Base-by-base conservation (phyloP, 2,329 filamentous ascomycete species). In the Nannizziopsis arthrosporioides region DNA sequence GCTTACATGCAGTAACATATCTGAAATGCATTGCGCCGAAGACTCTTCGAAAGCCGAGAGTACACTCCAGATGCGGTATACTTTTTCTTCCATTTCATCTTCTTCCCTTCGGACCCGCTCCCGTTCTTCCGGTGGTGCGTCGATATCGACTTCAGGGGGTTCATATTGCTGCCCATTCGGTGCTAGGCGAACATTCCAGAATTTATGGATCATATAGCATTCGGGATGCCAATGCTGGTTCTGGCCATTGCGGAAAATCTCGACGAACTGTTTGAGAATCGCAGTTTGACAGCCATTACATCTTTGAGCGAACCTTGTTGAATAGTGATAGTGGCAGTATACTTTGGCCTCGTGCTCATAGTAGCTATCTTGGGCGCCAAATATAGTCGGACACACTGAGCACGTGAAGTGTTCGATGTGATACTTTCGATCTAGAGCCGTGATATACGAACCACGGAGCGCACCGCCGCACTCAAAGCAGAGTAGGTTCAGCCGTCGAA, bases 171-270 rank as follows among this genome's bases (percentile, higher is more conserved):
- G 73, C 36, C 75, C 74, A 9, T 77, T 73, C 19, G 80, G 75
- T 9, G 81, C 80, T 34, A 98, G 73, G 44, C 92, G 82, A 51
- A 98, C 92, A 63, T 96, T 98, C 92, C 92, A 98, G 68, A 96
- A 98, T 62, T 98, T 98, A 71, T 98, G 92, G 54, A 98, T 98
- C 92, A 98, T 98, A 68, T 98, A 98, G 67, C 92, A 98, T 68
- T 98, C 92, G 1, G 92, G 92, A 63, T 98, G 92, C 92, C 92
- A 98, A 64, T 98, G 92, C 62, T 98, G 92, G 62, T 96, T 95
- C 63, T 94, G 85, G 1, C 90, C 90, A 66, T 96, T 96, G 57
- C 92, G 83, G 68, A 89, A 98, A 53, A 98, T 96, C 67, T 98
- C 92, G 52, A 98, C 92, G 64, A 98, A 98, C 65, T 98, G 92